Evolutionary conservation across 2,329 filamentous ascomycete genomes (phyloP), one percentile per base, ranked within the genome.

Genomic region (Aspergillus novofumigatus): DNA sequence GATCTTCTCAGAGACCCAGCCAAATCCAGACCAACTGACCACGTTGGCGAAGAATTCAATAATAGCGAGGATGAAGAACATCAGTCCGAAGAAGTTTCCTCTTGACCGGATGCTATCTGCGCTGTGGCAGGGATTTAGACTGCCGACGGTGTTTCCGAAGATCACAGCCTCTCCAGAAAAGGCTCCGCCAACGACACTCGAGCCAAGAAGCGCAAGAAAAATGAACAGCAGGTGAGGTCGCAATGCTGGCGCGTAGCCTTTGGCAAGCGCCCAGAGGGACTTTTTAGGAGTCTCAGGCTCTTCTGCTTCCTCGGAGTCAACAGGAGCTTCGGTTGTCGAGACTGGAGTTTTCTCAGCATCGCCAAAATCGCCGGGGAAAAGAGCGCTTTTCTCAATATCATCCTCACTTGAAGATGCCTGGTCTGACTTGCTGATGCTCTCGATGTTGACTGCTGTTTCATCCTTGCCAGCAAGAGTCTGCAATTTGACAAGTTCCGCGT

Each of bases 1-100:
- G 1, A 89, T 73, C 60, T 86, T 83, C 67, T 91, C 87, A 0
- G 87, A 83, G 0, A 85, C 75, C 56, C 78, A 75, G 1, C 84
- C 84, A 59, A 86, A 86, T 2, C 75, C 73, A 1, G 79, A 77
- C 78, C 84, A 84, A 61, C 84, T 87, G 29, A 80, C 76, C 4
- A 84, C 72, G 60, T 90, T 88, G 62, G 83, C 83, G 25, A 85
- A 77, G 65, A 87, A 81, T 59, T 85, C 83, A 23, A 86, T 76
- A 38, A 81, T 76, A 1, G 82, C 84, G 3, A 87, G 75, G 62
- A 86, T 78, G 65, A 87, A 86, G 69, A 85, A 83, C 67, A 87
- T 76, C 3, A 83, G 75, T 0, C 81, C 81, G 41, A 81, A 85
- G 61, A 87, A 79, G 38, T 77, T 70, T 6, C 83, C 83, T 26